Evolutionary conservation across 148 eudicot genomes (phyloP).

Genomic region (Camellia japonica): DNA sequence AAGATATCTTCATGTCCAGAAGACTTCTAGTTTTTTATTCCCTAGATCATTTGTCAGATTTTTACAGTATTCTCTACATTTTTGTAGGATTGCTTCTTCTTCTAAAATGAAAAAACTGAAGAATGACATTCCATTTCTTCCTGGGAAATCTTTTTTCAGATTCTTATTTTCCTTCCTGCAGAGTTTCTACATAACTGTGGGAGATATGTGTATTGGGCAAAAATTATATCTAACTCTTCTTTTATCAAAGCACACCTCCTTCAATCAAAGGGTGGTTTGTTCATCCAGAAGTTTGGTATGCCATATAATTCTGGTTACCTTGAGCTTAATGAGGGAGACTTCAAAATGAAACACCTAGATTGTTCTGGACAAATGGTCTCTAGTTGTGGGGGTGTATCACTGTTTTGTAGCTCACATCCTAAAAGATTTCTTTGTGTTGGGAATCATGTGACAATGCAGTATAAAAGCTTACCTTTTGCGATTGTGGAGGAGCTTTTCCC

Average conservation of each 20-base stretch:
- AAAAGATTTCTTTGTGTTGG: neutral
- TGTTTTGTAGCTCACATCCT: neutral
- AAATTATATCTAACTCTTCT: neutral
- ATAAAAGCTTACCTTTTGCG: neutral
- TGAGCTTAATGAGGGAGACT: neutral
- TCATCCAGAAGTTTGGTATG: neutral
- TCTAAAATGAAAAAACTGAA: too few relatives aligned
- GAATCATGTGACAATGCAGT: neutral
- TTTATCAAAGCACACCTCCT: constrained; percentile 8
- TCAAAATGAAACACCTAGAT: neutral
- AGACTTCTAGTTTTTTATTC: neutral
- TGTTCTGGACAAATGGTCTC: neutral
- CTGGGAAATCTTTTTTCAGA: constrained; percentile 5
- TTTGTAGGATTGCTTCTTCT: neutral
- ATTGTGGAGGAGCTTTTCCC: neutral
- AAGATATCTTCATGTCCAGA: too few relatives aligned
- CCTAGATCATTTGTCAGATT: neutral
- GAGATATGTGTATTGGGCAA: constrained; percentile 7
- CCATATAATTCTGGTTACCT: neutral
- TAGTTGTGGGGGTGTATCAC: neutral
- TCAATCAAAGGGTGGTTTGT: neutral
- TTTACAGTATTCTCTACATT: neutral
- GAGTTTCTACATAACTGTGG: constrained; percentile 2
- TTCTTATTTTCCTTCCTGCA: constrained; percentile 14
- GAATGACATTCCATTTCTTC: neutral